Base-by-base conservation (phyloP, 441 rosid species). In the Adansonia gregorii region DNA sequence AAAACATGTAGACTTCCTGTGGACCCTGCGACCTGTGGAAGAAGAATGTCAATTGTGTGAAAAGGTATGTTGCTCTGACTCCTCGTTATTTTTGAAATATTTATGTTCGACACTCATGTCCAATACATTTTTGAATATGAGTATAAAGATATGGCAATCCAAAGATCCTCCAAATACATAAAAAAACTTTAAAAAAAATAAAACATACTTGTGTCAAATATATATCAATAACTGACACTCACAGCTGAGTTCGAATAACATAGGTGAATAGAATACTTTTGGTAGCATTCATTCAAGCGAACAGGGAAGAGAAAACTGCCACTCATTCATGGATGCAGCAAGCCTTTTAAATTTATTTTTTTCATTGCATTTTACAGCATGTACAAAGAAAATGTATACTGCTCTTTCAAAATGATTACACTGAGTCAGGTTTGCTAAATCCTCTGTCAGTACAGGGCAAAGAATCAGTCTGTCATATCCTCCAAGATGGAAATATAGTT, bases 321-420 rank as follows among this genome's bases (percentile, higher is more conserved):
- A 49, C 27, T 9, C 59, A 22, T 69, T 22, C 43, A 22, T 24
- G 43, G 20, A 67, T 1, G 19, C 68, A 35, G 72, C 24, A 39
- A 2, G 72, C 48, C 19, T 22, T 68, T 19, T 68, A 68, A 54
- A 35, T 72, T 71, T 68, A 31, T 5, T 35, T 54, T 54, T 54
- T 72, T 35, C 2, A 14, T 35, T 56, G 64, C 48, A 54, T 31
- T 71, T 70, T 71, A 67, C 72, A 43, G 8, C 3, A 51, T 52
- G 17, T 35, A 54, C 51, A 27, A 14, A 27, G 46, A 70, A 51
- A 51, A 27, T 51, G 74, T 27, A 15, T 31, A 51, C 59, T 54
- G 22, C 20, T 71, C 24, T 71, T 54, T 35, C 75, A 72, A 72
- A 71, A 24, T 71, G 61, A 19, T 52, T 71, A 49, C 45, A 70